Evolutionary conservation across 805 yeast genomes (phyloP).

Genomic region (Saturnispora diversa): DNA sequence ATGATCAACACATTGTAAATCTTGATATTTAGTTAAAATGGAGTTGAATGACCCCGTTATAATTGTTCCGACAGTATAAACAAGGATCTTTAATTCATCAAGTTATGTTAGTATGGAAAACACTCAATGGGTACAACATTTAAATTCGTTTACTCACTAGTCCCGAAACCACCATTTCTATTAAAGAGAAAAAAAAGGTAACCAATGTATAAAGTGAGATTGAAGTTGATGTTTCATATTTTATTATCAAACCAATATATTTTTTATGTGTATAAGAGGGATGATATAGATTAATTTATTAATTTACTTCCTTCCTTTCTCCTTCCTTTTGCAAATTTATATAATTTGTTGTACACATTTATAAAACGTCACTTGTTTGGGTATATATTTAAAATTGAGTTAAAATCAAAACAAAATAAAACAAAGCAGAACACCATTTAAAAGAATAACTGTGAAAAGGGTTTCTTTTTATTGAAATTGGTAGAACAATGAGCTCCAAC

Average conservation of each 20-base stretch:
- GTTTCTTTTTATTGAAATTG: conserved; percentile 37
- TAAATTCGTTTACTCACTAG: background rate
- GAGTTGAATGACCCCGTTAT: conserved; percentile 68
- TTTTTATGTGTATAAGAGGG: too few relatives aligned
- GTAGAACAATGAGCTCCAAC: conserved; percentile 45
- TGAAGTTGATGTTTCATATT: too few relatives aligned
- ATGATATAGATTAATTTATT: too few relatives aligned
- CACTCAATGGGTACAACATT: too few relatives aligned
- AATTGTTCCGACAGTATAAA: conserved; percentile 44
- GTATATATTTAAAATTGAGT: conserved; percentile 11
- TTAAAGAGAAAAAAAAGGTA: background rate
- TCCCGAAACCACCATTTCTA: background rate
- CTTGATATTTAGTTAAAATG: conserved; percentile 66
- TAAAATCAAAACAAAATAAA: too few relatives aligned
- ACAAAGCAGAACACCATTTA: background rate
- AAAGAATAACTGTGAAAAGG: conserved; percentile 45
- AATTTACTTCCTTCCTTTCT: too few relatives aligned
- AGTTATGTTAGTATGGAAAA: conserved; percentile 1
- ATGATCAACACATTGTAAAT: conserved; percentile 57
- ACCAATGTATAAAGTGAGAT: too few relatives aligned
- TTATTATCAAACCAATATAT: too few relatives aligned
- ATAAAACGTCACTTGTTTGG: too few relatives aligned
- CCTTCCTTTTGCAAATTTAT: too few relatives aligned
- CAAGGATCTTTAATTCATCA: conserved; percentile 21
- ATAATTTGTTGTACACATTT: too few relatives aligned